These are phyloP conservation scores for Anacardium occidentale DNA, from an alignment of 345 rosid species.

Conservation along the genomic window DNA sequence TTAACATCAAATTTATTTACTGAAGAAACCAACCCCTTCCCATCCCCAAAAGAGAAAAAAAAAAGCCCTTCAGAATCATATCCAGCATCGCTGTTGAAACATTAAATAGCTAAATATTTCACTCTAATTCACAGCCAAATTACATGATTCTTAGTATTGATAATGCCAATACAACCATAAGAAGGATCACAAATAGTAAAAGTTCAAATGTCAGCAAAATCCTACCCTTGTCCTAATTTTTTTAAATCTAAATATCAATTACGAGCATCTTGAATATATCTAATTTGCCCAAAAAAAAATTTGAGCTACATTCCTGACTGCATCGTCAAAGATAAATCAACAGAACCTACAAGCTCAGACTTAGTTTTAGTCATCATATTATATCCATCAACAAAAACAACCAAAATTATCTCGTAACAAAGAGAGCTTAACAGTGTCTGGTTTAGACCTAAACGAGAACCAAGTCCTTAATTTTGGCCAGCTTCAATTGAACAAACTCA, in stretches of 20 bases:
- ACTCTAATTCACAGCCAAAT: neutral
- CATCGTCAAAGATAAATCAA: neutral
- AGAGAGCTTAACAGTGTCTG: too few species aligned
- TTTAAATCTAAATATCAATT: neutral
- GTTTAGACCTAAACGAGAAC: neutral
- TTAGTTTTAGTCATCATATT: neutral
- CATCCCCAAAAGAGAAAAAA: neutral
- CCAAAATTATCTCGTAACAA: neutral
- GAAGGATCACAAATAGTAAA: neutral
- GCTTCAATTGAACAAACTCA: neutral
- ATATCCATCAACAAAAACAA: neutral
- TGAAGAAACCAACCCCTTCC: neutral
- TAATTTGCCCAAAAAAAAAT: neutral
- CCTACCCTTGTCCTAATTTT: neutral
- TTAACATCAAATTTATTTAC: neutral
- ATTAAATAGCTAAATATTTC: neutral
- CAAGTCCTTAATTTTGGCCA: neutral
- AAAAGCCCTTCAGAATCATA: neutral
- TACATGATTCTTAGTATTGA: neutral
- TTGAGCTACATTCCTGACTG: neutral
- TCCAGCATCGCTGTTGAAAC: neutral
- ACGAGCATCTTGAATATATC: neutral
- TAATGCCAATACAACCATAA: neutral
- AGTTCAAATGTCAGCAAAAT: neutral
- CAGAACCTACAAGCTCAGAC: conserved; percentile 1